These are phyloP conservation scores for Beauveria caledonica DNA, from an alignment of 2,329 filamentous ascomycete species.

Conservation along the genomic window DNA sequence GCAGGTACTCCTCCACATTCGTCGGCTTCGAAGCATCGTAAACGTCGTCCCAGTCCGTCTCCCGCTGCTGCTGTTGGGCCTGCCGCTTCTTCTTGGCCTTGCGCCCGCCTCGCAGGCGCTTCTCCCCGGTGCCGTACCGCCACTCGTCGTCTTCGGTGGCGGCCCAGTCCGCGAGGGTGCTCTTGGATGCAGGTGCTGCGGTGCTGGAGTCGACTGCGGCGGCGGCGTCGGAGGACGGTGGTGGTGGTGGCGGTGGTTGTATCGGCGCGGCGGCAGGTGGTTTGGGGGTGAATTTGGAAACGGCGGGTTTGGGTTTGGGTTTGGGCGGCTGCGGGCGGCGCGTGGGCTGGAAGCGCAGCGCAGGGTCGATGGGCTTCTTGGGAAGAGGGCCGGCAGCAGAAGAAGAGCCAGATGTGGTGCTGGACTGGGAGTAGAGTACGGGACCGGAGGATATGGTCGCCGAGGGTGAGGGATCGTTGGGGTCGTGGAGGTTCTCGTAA, in stretches of 20 bases:
- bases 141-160: constrained; percentile 74
- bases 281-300: constrained; percentile 37
- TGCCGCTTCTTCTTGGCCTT: constrained; percentile 66
- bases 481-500: constrained; percentile 76
- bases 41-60: constrained; percentile 83
- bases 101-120: constrained; percentile 67
- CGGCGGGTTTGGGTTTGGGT: constrained; percentile 48
- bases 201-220: constrained; percentile 29
- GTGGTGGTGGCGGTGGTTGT: constrained; percentile 21
- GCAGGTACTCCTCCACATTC: constrained; percentile 74
- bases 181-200: constrained; percentile 42
- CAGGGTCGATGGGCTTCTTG: constrained; percentile 53
- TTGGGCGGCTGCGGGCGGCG: constrained; percentile 55
- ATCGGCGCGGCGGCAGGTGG: constrained; percentile 18
- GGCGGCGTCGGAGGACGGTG: constrained; percentile 28
- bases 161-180: constrained; percentile 73
- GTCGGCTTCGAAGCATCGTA: constrained; percentile 81
- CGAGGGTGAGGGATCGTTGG: constrained; percentile 34
- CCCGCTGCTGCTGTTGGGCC: constrained; percentile 40
- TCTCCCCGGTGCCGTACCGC: constrained; percentile 54
- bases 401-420: constrained; percentile 39
- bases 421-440: constrained; percentile 47
- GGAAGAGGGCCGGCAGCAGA: constrained; percentile 36
- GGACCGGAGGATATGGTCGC: constrained; percentile 72
- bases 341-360: constrained; percentile 80